These are phyloP conservation scores for Neurospora sublineolata DNA, from an alignment of 495 filamentous ascomycete species.

Conservation along the genomic window DNA sequence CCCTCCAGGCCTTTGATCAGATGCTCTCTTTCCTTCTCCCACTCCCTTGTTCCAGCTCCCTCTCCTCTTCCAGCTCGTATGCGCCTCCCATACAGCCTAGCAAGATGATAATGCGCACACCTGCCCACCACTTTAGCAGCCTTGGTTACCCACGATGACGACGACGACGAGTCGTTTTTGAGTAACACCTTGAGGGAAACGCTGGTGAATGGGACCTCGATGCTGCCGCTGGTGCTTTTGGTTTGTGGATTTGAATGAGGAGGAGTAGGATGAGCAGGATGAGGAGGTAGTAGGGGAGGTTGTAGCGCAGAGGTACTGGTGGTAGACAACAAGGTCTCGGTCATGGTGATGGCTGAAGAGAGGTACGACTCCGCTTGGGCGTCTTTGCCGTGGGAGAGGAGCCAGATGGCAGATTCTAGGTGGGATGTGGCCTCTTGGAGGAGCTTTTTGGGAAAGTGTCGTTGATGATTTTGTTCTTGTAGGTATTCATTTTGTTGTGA, in stretches of 20 bases:
- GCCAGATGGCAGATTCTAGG: neutral
- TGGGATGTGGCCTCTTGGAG: neutral
- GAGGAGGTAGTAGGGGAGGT: neutral
- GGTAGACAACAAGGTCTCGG: neutral
- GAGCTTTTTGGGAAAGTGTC: neutral
- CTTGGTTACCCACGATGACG: neutral
- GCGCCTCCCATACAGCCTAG: conserved; percentile 2
- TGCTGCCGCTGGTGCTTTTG: neutral
- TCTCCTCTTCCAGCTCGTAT: neutral
- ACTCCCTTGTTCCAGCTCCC: neutral
- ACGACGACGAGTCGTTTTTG: neutral
- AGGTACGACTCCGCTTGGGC: neutral
- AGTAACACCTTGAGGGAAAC: neutral
- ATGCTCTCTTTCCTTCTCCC: conserved; percentile 2
- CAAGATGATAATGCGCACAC: conserved; percentile 10
- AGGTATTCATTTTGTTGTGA: neutral
- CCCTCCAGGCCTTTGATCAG: neutral
- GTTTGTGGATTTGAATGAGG: neutral
- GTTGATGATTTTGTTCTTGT: neutral
- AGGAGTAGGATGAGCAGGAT: neutral
- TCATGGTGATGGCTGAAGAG: neutral
- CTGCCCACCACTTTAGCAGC: conserved; percentile 4
- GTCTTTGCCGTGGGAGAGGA: neutral
- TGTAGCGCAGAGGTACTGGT: neutral
- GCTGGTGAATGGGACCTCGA: neutral